These are phyloP conservation scores for Boletales sp. DNA, from an alignment of 768 basidiomycete genomes.

Conservation along the genomic window DNA sequence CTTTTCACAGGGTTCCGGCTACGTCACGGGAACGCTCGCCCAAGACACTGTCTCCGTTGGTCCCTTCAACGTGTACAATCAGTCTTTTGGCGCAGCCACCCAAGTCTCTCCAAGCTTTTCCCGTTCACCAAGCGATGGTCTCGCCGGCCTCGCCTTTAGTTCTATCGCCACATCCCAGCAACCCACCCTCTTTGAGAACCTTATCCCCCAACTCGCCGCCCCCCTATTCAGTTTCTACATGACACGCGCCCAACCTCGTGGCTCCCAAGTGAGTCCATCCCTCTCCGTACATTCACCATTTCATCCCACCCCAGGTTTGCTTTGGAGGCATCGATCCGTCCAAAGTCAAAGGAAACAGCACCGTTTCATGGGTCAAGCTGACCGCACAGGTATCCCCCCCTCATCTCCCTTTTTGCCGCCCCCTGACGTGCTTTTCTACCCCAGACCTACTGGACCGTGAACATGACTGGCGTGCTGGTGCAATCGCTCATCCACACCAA, in stretches of 20 bases:
- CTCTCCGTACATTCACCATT: background rate
- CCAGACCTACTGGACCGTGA: slow-evolving; percentile 61
- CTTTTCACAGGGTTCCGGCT: slow-evolving; percentile 45
- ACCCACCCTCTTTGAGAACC: slow-evolving; percentile 63
- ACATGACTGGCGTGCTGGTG: slow-evolving; percentile 43
- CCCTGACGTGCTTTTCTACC: background rate
- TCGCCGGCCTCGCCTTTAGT: slow-evolving; percentile 61
- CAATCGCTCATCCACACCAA: slow-evolving; percentile 17
- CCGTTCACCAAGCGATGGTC: slow-evolving; percentile 49
- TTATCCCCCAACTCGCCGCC: slow-evolving; percentile 41
- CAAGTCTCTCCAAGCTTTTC: slow-evolving; percentile 48
- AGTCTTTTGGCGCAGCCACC: slow-evolving; percentile 54
- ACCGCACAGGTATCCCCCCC: slow-evolving; percentile 30
- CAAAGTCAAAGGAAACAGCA: slow-evolving; percentile 24
- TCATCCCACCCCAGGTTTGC: slow-evolving; percentile 5
- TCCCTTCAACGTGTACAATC: slow-evolving; percentile 40
- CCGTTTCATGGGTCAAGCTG: slow-evolving; percentile 35
- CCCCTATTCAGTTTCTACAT: slow-evolving; percentile 62
- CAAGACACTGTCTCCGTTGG: slow-evolving; percentile 51
- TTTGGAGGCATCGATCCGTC: slow-evolving; percentile 33
- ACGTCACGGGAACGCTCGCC: slow-evolving; percentile 46
- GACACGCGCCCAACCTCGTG: slow-evolving; percentile 35
- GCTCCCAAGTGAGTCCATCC: slow-evolving; percentile 43
- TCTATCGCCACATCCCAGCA: slow-evolving; percentile 43
- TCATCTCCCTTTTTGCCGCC: background rate